Percentiles rank a stretch among this genome's conserved stretches.
Conservation (phyloP, 148 eudicot species). For the Nyssa sinensis region DNA sequence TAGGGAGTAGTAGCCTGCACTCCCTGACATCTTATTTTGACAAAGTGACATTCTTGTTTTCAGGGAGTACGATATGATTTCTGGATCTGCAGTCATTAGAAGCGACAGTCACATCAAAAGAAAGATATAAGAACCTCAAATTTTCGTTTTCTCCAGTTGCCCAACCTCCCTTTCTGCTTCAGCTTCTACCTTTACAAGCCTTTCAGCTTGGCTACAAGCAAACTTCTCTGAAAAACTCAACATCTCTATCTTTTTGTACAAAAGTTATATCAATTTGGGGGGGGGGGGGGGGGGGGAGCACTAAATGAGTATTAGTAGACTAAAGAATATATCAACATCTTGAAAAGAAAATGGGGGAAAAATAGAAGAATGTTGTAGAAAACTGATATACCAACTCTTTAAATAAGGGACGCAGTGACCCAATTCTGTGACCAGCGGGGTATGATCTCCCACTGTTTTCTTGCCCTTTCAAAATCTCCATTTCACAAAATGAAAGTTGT, state of each 20-base stretch:
- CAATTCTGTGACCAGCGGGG: conserved; percentile 68
- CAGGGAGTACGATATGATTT: too few species aligned
- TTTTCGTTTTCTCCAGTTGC: not conserved
- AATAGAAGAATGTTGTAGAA: not conserved
- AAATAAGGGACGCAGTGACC: conserved; percentile 72
- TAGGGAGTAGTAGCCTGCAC: too few species aligned
- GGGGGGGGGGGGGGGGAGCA: not conserved
- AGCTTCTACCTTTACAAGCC: not conserved
- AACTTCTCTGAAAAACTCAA: not conserved
- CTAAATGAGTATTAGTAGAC: not conserved
- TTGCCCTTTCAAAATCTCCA: conserved; percentile 47
- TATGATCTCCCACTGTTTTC: conserved; percentile 64
- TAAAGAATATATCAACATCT: not conserved
- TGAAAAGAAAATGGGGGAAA: not conserved
- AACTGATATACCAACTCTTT: conserved; percentile 65
- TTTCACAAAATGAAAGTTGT: conserved; percentile 54
- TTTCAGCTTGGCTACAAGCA: not conserved
- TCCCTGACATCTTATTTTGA: too few species aligned
- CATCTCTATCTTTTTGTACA: not conserved
- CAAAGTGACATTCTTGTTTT: too few species aligned
- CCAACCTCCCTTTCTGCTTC: not conserved
- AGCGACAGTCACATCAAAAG: not conserved
- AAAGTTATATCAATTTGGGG: not conserved
- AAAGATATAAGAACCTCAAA: not conserved
- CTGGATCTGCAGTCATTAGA: not conserved